Conservation (phyloP, 2,329 filamentous ascomycete genomes). For the Cytospora mali region DNA sequence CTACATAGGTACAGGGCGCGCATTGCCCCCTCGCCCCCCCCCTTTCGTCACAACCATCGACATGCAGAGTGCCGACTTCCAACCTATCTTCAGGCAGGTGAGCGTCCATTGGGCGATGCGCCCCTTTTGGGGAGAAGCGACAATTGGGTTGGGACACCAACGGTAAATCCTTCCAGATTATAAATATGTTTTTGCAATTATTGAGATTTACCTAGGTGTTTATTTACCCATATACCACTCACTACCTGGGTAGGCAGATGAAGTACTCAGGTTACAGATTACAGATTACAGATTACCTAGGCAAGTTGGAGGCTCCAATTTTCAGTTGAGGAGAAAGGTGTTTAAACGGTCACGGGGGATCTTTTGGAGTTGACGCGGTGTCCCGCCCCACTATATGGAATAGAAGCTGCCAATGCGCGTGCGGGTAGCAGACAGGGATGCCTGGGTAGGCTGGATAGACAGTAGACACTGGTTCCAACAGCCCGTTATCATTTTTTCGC, state of each 20-base stretch:
- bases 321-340: neutral
- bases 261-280: too few relatives aligned
- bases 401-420: neutral
- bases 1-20: neutral
- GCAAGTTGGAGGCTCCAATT: neutral
- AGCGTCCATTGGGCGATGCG: too few relatives aligned
- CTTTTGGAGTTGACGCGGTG: neutral
- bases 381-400: neutral
- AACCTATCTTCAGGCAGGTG: too few relatives aligned
- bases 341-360: neutral
- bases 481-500: slow-evolving; percentile 14
- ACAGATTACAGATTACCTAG: too few relatives aligned
- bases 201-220: too few relatives aligned
- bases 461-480: neutral
- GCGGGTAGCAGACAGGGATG: neutral
- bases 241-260: too few relatives aligned
- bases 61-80: neutral
- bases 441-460: neutral
- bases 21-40: too few relatives aligned
- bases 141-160: too few relatives aligned
- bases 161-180: too few relatives aligned
- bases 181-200: neutral
- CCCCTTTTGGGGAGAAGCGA: too few relatives aligned
- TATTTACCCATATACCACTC: too few relatives aligned
- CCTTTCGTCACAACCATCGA: neutral